phyloP scores from a whole-genome alignment of 2,329 filamentous ascomycete genomes.

The Atkinsonella hypoxylon region DNA sequence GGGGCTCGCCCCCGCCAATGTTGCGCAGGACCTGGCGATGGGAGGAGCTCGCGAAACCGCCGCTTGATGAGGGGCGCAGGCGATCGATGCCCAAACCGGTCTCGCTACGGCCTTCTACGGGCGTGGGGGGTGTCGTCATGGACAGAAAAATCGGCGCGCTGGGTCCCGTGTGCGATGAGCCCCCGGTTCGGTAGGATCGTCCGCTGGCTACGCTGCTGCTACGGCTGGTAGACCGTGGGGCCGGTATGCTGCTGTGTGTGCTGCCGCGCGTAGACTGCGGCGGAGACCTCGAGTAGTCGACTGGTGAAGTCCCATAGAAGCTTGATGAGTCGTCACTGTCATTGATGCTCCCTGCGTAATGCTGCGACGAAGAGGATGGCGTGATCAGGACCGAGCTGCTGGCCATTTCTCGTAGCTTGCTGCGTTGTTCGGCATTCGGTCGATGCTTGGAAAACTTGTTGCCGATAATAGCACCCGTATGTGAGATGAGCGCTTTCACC shows the following conservation, averaged over 20 bases:
- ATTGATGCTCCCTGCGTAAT: constrained; percentile 31
- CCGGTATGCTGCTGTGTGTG: constrained; percentile 35
- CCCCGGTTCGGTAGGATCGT: constrained; percentile 28
- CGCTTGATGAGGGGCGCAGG: constrained; percentile 21
- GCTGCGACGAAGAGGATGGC: constrained; percentile 23
- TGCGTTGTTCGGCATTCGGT: constrained; percentile 67
- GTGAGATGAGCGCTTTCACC: constrained; percentile 84
- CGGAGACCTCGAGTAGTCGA: constrained; percentile 48
- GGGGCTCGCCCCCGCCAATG: constrained; percentile 10
- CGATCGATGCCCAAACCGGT: constrained; percentile 18
- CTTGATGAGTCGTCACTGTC: constrained; percentile 47
- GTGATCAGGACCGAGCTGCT: constrained; percentile 55
- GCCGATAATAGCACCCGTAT: constrained; percentile 90
- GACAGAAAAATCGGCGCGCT: constrained; percentile 29
- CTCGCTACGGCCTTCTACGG: constrained; percentile 17
- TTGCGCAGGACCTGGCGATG: constrained; percentile 10
- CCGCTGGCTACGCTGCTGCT: constrained; percentile 40
- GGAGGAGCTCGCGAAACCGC: constrained; percentile 14
- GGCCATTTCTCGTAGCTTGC: constrained; percentile 71
- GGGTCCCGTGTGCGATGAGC: constrained; percentile 15
- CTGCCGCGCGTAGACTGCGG: constrained; percentile 39
- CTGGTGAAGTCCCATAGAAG: constrained; percentile 37
- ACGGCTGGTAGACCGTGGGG: constrained; percentile 33
- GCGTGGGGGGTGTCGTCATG: constrained; percentile 35
- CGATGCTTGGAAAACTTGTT: constrained; percentile 93